Conservation (phyloP, 2,329 filamentous ascomycete genomes). For the Fusarium sp. region DNA sequence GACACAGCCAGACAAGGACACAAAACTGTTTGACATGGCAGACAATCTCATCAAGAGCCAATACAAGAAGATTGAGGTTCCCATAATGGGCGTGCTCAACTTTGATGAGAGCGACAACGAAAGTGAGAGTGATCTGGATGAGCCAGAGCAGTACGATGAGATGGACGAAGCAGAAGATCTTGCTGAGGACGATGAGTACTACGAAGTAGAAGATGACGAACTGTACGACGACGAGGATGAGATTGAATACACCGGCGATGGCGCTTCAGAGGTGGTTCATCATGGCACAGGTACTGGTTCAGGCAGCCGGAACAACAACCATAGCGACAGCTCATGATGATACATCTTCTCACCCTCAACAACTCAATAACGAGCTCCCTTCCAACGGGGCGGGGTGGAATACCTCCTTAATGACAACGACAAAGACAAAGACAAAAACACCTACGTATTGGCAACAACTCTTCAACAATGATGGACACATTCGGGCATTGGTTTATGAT, state of each 20-base stretch:
- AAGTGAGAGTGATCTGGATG: constrained; percentile 52
- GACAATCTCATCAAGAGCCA: constrained; percentile 63
- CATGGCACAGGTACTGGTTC: constrained; percentile 48
- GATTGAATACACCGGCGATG: constrained; percentile 47
- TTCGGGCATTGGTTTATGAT: constrained; percentile 31
- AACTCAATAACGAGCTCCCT: constrained; percentile 14
- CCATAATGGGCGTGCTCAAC: constrained; percentile 59
- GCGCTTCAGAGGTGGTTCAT: constrained; percentile 46
- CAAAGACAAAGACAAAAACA: constrained; percentile 42
- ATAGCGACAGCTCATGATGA: constrained; percentile 47
- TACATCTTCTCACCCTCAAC: constrained; percentile 5
- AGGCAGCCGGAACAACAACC: constrained; percentile 45
- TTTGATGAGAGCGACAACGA: constrained; percentile 61
- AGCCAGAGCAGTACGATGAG: constrained; percentile 46
- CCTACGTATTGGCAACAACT: constrained; percentile 30
- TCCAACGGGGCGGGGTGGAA: constrained; percentile 9
- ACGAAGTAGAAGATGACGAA: constrained; percentile 49
- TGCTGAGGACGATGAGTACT: constrained; percentile 47
- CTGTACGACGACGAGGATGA: constrained; percentile 45
- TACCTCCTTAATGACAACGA: constrained; percentile 44
- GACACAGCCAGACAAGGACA: constrained; percentile 56
- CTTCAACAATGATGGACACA: constrained; percentile 32
- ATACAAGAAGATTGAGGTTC: constrained; percentile 60
- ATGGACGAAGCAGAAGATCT: constrained; percentile 47
- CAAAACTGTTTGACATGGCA: constrained; percentile 59